Base-by-base conservation (phyloP, 2,329 filamentous ascomycete species). In the Neurospora crassa region DNA sequence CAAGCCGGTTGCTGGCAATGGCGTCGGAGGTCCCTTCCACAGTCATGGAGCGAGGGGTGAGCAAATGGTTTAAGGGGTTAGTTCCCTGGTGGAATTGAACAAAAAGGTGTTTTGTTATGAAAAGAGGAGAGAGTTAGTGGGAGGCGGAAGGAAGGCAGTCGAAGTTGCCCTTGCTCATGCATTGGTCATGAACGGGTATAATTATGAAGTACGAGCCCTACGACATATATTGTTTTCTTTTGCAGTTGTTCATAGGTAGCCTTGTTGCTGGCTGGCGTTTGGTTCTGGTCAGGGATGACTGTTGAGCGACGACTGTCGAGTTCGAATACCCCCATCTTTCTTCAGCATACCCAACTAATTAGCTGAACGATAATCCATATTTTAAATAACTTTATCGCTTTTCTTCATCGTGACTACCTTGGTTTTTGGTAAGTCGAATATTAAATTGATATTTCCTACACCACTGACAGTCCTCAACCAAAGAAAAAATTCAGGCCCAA, bases 21-120 rank as follows among this genome's bases (percentile, higher is more conserved):
- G 53, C 7, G 53, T 37, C 11, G 53, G 53, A 18, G 53, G 53
- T 1, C 29, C 53, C 2, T 63, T 63, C 3, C 53, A 63, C 16
- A 34, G 40, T 8, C 37, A 40, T 42, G 37, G 43, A 0, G 5
- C 63, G 12, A 18, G 34, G 68, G 68, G 45, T 34, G 68, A 70
- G 8, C 40, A 70, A 14, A 70, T 70, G 45, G 68, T 70, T 41
- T 70, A 67, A 70, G 4, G 29, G 34, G 68, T 53, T 63, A n/a
- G 68, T 69, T 63, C 43, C 34, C 53, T 37, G 29, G 29, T 63
- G 53, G 53, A 63, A 14, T 59, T 18, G 24, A 5, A 34, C 18
- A 7, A 34, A 59, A 14, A 29, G 6, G 20, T 16, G 20, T 1
- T 16, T 18, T 34, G 24, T 34, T 5, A 37, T 18, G 16, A 63